Percentiles rank a stretch among this genome's conserved stretches.
Conservation (phyloP, 2,329 filamentous ascomycete genomes). For the Rhinocladiella similis region DNA sequence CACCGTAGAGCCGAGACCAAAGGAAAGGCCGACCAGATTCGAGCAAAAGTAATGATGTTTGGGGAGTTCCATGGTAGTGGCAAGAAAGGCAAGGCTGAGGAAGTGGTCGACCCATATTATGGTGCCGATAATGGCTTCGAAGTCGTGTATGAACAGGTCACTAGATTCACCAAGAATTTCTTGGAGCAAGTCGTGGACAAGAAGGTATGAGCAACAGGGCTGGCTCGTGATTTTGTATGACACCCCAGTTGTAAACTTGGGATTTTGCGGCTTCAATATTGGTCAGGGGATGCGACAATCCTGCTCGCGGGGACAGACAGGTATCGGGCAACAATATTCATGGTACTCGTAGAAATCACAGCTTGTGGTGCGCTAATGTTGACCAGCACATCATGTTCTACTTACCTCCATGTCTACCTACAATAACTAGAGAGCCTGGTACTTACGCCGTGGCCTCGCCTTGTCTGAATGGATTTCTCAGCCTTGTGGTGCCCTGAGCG, state of each 20-base stretch:
- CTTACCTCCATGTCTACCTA: too few relatives aligned
- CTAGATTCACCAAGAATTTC: slow-evolving; percentile 75
- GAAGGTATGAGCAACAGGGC: slow-evolving; percentile 15
- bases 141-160: slow-evolving; percentile 79
- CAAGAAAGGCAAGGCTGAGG: slow-evolving; percentile 59
- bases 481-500: too few relatives aligned
- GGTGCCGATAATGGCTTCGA: slow-evolving; percentile 80
- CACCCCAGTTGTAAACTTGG: not conserved
- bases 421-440: too few relatives aligned
- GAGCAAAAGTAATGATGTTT: slow-evolving; percentile 71
- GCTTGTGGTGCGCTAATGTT: too few relatives aligned
- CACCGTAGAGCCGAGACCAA: slow-evolving; percentile 41
- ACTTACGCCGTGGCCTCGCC: too few relatives aligned
- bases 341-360: too few relatives aligned
- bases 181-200: slow-evolving; percentile 59
- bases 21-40: slow-evolving; percentile 38
- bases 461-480: not conserved
- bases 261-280: too few relatives aligned
- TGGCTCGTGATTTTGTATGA: too few relatives aligned
- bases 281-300: too few relatives aligned
- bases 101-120: slow-evolving; percentile 89
- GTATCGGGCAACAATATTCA: too few relatives aligned
- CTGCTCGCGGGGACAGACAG: too few relatives aligned
- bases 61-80: slow-evolving; percentile 67
- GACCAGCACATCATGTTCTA: too few relatives aligned